phyloP scores from a whole-genome alignment of 2,329 filamentous ascomycete species.

The Sclerotinia borealis region DNA sequence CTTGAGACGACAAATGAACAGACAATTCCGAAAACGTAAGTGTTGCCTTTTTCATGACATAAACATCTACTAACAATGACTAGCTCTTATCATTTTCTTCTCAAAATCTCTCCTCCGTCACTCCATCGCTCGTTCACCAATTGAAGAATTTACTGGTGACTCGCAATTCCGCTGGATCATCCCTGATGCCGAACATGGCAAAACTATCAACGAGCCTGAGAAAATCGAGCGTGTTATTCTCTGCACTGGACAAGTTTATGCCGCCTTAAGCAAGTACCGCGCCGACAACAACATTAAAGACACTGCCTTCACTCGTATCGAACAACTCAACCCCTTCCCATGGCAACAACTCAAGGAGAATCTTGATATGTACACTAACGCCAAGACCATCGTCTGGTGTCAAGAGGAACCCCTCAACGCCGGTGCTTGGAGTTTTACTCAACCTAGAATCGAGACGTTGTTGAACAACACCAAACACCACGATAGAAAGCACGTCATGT shows the following conservation, averaged over 20 bases:
- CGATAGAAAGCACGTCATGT: constrained; percentile 93
- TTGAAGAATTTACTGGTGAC: constrained; percentile 86
- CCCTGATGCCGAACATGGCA: constrained; percentile 77
- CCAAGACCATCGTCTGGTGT: constrained; percentile 93
- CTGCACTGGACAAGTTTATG: constrained; percentile 92
- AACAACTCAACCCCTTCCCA: constrained; percentile 98
- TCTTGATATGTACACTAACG: constrained; percentile 93
- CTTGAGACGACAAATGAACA: constrained; percentile 93
- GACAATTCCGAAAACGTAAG: constrained; percentile 98
- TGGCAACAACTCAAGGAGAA: constrained; percentile 97
- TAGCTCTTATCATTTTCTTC: constrained; percentile 95
- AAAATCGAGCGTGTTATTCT: constrained; percentile 92
- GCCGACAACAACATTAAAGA: constrained; percentile 80
- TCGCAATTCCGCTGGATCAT: constrained; percentile 98
- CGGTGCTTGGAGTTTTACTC: constrained; percentile 93
- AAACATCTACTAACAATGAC: constrained; percentile 19
- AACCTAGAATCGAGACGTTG: constrained; percentile 93
- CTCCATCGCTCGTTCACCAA: constrained; percentile 78
- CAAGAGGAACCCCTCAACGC: constrained; percentile 98
- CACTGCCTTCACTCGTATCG: constrained; percentile 88
- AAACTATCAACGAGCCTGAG: constrained; percentile 69
- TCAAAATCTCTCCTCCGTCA: constrained; percentile 95
- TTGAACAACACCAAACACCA: constrained; percentile 90
- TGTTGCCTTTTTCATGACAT: constrained; percentile 21
- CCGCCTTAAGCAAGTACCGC: constrained; percentile 84